Evolutionary conservation across 371 early-diverging fungal species (phyloP).

Genomic region (Zopfochytrium polystomum): DNA sequence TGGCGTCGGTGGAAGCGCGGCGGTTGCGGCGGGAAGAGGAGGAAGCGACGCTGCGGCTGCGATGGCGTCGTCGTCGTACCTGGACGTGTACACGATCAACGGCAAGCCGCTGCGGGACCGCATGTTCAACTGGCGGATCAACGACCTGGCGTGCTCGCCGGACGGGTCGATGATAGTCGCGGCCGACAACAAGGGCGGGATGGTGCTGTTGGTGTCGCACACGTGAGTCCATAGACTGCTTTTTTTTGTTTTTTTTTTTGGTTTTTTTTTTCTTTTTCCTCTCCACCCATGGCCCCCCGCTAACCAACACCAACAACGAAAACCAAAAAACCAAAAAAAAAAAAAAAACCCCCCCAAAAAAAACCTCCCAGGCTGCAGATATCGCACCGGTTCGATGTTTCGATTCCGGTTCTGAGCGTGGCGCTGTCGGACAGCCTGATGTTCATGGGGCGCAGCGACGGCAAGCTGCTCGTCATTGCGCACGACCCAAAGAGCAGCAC

Average conservation of each 20-base stretch:
- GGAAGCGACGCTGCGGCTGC: background rate
- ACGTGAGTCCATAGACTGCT: slow-evolving; percentile 6
- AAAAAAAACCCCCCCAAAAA: background rate
- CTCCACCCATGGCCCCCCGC: background rate
- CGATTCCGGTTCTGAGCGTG: slow-evolving; percentile 20
- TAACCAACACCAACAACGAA: too few relatives aligned
- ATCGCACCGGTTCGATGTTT: slow-evolving; percentile 34
- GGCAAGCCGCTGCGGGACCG: slow-evolving; percentile 25
- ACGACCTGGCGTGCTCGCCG: slow-evolving; percentile 18
- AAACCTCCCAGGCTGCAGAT: slow-evolving; percentile 31
- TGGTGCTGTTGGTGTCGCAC: slow-evolving; percentile 26
- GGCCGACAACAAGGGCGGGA: slow-evolving; percentile 32
- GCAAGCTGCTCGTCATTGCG: slow-evolving; percentile 31
- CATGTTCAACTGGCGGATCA: slow-evolving; percentile 24
- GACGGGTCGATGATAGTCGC: slow-evolving; percentile 29
- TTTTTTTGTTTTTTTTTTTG: background rate
- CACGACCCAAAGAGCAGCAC: background rate
- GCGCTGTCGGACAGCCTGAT: slow-evolving; percentile 27
- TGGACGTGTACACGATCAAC: slow-evolving; percentile 39
- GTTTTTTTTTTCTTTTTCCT: slow-evolving; percentile 4
- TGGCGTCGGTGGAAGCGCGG: background rate
- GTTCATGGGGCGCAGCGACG: slow-evolving; percentile 38
- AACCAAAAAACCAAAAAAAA: too few relatives aligned
- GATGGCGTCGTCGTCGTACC: slow-evolving; percentile 9
- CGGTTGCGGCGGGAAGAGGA: slow-evolving; percentile 5